These are phyloP conservation scores for Lecanoromycetidae sp. DNA, from an alignment of 2,329 filamentous ascomycete genomes.

Conservation along the genomic window DNA sequence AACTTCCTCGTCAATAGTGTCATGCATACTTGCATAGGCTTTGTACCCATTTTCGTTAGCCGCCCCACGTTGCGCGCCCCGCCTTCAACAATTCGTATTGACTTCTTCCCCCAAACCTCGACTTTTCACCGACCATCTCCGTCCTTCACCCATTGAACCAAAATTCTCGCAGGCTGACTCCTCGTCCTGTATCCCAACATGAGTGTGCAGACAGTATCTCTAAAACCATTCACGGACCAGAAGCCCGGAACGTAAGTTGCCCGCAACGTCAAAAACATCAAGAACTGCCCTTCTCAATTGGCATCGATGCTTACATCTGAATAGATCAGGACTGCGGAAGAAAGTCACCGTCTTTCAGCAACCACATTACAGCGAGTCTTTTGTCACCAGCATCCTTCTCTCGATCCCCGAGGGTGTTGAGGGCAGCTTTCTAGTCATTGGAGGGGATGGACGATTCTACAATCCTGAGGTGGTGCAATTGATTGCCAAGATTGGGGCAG, in stretches of 20 bases:
- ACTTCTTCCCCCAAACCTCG: no score
- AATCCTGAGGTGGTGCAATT: constrained; percentile 94
- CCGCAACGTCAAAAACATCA: neutral
- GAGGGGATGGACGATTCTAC: constrained; percentile 92
- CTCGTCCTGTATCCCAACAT: no score
- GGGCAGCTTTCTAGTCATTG: constrained; percentile 85
- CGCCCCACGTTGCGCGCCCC: no score
- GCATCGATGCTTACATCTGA: constrained; percentile 5
- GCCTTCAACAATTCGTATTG: no score
- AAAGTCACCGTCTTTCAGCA: constrained; percentile 98
- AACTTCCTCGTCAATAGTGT: no score
- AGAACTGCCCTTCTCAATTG: neutral
- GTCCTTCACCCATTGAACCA: no score
- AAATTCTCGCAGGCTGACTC: no score
- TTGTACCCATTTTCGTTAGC: no score
- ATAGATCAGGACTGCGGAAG: constrained; percentile 91
- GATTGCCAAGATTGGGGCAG: constrained; percentile 93
- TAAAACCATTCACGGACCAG: constrained; percentile 85
- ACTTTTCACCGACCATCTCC: no score
- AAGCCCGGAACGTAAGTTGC: constrained; percentile 92
- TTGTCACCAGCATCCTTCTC: constrained; percentile 83
- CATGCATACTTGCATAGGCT: no score
- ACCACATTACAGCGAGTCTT: constrained; percentile 89
- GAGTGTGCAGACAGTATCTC: constrained; percentile 65
- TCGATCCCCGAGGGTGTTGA: constrained; percentile 91